A percentile compares a stretch with the other conserved stretches of the same genome.
phyloP scores from a whole-genome alignment of 805 yeast genomes.

The Sugiyamaella mastotermitis region DNA sequence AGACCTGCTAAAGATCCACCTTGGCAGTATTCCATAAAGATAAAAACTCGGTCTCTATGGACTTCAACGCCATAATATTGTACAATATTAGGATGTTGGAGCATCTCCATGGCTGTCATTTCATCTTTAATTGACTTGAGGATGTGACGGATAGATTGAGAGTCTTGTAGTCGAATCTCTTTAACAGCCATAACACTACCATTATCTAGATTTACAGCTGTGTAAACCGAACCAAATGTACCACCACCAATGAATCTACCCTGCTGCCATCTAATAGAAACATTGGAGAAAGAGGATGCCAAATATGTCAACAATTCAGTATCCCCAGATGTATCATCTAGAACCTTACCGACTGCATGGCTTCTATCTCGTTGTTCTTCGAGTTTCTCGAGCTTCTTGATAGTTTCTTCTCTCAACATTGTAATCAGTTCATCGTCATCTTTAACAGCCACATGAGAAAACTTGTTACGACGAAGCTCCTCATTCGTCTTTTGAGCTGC shows the following conservation, averaged over 20 bases:
- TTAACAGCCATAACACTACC: slow-evolving; percentile 97
- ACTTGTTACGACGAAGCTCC: slow-evolving; percentile 27
- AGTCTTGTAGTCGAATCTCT: slow-evolving; percentile 85
- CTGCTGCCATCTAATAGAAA: slow-evolving; percentile 96
- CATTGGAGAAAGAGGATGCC: slow-evolving; percentile 83
- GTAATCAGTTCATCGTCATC: slow-evolving; percentile 48
- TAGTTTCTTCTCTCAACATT: slow-evolving; percentile 59
- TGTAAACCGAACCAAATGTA: slow-evolving; percentile 88
- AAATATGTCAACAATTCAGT: slow-evolving; percentile 79
- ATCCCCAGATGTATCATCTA: slow-evolving; percentile 76
- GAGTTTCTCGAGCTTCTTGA: slow-evolving; percentile 56
- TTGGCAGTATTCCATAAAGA: slow-evolving; percentile 96
- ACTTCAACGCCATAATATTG: slow-evolving; percentile 97
- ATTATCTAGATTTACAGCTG: slow-evolving; percentile 86
- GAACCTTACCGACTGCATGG: slow-evolving; percentile 72
- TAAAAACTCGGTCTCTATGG: slow-evolving; percentile 88
- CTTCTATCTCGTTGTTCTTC: slow-evolving; percentile 50
- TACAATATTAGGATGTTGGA: slow-evolving; percentile 93
- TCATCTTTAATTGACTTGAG: slow-evolving; percentile 91
- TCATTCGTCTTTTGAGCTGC: slow-evolving; percentile 44
- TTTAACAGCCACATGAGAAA: slow-evolving; percentile 40
- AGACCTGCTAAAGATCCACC: slow-evolving; percentile 87
- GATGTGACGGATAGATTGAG: slow-evolving; percentile 74
- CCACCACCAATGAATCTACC: slow-evolving; percentile 93
- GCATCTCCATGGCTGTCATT: slow-evolving; percentile 91